phyloP scores from a whole-genome alignment of 2,329 filamentous ascomycete species.

The Peltaster fructicola region DNA sequence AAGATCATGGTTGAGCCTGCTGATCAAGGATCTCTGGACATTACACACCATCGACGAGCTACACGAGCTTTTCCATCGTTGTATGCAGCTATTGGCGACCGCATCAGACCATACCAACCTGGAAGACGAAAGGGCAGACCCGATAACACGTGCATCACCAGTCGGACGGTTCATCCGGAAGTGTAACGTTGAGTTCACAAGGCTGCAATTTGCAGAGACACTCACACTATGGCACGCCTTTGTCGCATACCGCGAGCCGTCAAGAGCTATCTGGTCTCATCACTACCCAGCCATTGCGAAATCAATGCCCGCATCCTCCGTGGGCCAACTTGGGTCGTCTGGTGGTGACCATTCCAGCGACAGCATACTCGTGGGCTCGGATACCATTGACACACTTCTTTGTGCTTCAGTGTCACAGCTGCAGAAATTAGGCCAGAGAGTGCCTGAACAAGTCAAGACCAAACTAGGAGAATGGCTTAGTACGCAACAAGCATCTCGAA shows the following conservation, averaged over 20 bases:
- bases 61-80: slow-evolving; percentile 43
- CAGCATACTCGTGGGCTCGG: slow-evolving; percentile 9
- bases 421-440: slow-evolving; percentile 63
- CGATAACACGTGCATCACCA: slow-evolving; percentile 55
- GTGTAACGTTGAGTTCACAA: slow-evolving; percentile 59
- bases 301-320: too few relatives aligned
- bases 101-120: slow-evolving; percentile 21
- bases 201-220: slow-evolving; percentile 63
- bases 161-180: slow-evolving; percentile 66
- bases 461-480: slow-evolving; percentile 37
- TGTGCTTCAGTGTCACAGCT: slow-evolving; percentile 81
- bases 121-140: slow-evolving; percentile 31
- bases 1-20: too few relatives aligned
- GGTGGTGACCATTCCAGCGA: too few relatives aligned
- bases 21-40: slow-evolving; percentile 66
- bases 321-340: too few relatives aligned
- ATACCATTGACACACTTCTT: slow-evolving; percentile 33
- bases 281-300: too few relatives aligned
- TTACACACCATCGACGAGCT: slow-evolving; percentile 68
- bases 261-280: too few relatives aligned
- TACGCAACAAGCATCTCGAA: slow-evolving; percentile 11
- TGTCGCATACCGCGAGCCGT: slow-evolving; percentile 62
- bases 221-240: slow-evolving; percentile 69
- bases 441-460: slow-evolving; percentile 56
- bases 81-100: slow-evolving; percentile 24